Evolutionary conservation across 148 eudicot species (phyloP).

Genomic region (Silene uniflora): DNA sequence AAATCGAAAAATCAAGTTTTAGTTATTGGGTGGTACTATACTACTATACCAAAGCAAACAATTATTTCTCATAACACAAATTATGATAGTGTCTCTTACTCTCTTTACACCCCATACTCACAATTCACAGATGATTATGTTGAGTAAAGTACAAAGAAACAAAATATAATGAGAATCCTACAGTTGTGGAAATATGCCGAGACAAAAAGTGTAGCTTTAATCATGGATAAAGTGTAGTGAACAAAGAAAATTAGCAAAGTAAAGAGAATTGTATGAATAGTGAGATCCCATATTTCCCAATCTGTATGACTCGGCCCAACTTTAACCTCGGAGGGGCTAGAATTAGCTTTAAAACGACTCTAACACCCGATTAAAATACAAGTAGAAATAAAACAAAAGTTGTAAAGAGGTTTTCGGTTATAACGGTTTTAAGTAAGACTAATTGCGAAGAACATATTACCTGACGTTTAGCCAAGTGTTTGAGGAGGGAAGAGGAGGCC

Average conservation of each 20-base stretch:
- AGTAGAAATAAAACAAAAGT: no score
- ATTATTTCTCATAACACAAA: not conserved
- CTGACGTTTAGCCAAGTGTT: slow-evolving; percentile 79
- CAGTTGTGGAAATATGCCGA: slow-evolving; percentile 3
- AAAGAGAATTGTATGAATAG: not conserved
- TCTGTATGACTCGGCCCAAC: no score
- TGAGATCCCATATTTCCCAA: not conserved
- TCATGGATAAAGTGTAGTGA: slow-evolving; percentile 25
- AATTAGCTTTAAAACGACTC: no score
- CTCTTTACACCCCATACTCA: slow-evolving; percentile 1
- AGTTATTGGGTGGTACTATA: no score
- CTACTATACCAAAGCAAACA: not conserved
- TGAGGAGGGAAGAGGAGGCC: slow-evolving; percentile 68
- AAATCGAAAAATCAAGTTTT: no score
- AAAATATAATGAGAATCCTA: slow-evolving; percentile 21
- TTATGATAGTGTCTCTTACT: not conserved
- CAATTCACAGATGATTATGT: slow-evolving; percentile 1
- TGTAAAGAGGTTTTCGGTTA: no score
- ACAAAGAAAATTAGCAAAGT: slow-evolving; percentile 7
- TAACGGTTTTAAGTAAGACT: no score
- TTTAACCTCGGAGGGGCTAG: no score
- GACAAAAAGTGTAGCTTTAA: slow-evolving; percentile 13
- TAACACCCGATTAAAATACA: no score
- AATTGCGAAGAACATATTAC: slow-evolving; percentile 22
- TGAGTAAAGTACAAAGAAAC: slow-evolving; percentile 14